Evolutionary conservation across 2,329 filamentous ascomycete genomes (phyloP), one percentile per base, ranked within the genome.

Genomic region (Penicillium sp.): DNA sequence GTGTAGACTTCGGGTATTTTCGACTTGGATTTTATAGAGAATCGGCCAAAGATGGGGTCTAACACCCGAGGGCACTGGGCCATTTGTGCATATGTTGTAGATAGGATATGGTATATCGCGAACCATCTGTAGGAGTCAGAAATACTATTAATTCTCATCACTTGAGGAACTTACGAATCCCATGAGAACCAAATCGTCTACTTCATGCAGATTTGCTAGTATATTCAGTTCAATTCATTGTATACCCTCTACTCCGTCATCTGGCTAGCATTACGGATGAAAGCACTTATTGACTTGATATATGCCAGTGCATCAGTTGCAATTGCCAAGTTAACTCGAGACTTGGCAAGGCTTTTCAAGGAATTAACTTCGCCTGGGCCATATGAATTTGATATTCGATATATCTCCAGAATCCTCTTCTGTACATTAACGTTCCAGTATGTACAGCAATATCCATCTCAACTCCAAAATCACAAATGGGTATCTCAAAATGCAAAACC

Each of bases 401-500:
- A 43, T 38, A 44, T 45, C 13, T 41, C 12, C 21, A 24, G 7
- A 38, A 15, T 15, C n/a, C n/a, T 6, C 21, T 38, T 19, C 17
- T 19, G 17, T 24, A 10, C n/a, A 24, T 24, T 4, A 10, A 21
- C 13, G 3, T 22, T 34, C 17, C 10, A 40, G n/a, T 22, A 19
- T 19, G 17, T 19, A 19, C 17, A 19, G 17, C 17, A 19, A 19
- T 19, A 53, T 28, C 0, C 29, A 17, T 42, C 22, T 2, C 37
- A 42, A 24, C 37, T 33, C 9, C 31, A 29, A 38, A 40, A 45
- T 34, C 17, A 37, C 31, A 50, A 50, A 43, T 46, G 47, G 51
- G 51, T 53, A 53, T 53, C 50, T 42, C 42, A 43, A 45, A 41
- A 40, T 35, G 12, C 43, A 49, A 31, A 43, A 12, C 13, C 9